Base-by-base conservation (phyloP, 139 green algal genomes). In the Dunaliella primolecta region DNA sequence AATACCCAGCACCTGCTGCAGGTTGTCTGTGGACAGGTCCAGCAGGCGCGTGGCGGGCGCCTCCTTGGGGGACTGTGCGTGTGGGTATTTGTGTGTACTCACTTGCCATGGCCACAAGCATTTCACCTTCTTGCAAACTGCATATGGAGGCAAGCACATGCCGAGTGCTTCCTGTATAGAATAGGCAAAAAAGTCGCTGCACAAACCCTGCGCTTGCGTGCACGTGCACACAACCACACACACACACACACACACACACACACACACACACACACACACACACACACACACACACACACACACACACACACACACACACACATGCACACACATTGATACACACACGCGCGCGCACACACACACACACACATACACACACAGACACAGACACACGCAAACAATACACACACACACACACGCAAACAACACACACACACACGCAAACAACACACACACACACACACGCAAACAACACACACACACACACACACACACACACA, bases 361-460 rank as follows among this genome's bases (percentile, higher is more conserved):
- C 71, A 2, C 20, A 32, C 71, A 7, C 27, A 21, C 29, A n/a
- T 21, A 7, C 71, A 21, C 71, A n/a, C 27, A 21, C 25, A 21
- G 2, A 32, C 25, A 32, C 71, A 77, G 15, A 77, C 27, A 77
- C 29, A 35, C 27, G n/a, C n/a, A n/a, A n/a, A n/a, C n/a, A n/a
- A n/a, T n/a, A 35, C 71, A 80, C 30, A 80, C 75, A 32, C 75
- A 80, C 75, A 27, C n/a, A 38, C n/a, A 77, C 27, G n/a, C n/a
- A n/a, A n/a, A n/a, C n/a, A n/a, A n/a, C n/a, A n/a, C n/a, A n/a
- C n/a, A n/a, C n/a, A n/a, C n/a, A n/a, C n/a, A n/a, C n/a, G n/a
- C n/a, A n/a, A n/a, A n/a, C n/a, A n/a, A n/a, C n/a, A n/a, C n/a
- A 32, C n/a, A 80, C 7, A 33, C 21, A 64, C 46, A 64, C 46